Base-by-base conservation (phyloP, 495 filamentous ascomycete species). In the Oleoguttula mirabilis region DNA sequence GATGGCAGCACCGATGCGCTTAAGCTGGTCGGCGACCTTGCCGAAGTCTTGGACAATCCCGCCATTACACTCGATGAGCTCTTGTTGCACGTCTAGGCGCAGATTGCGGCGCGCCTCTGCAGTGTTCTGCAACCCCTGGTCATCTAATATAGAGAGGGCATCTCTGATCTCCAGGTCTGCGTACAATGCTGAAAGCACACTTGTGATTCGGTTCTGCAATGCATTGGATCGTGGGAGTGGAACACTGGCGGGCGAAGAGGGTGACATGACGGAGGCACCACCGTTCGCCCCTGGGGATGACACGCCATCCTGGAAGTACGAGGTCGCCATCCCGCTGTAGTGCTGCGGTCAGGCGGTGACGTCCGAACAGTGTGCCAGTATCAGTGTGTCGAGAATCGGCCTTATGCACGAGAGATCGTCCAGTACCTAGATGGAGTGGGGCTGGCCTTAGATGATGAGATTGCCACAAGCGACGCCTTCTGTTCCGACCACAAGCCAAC, bases 41-140 rank as follows among this genome's bases (percentile, higher is more conserved):
- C 85, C 82, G 65, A 96, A 96, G 55, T 94, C 88, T 39, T 71
- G 66, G 36, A 99, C 77, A 43, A 99, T 84, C 43, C 86, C 79
- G 23, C 79, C 87, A 77, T 96, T 95, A 63, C 84, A 84, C 45
- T 88, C 76, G 33, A 95, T 84, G 23, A 95, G 82, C 59, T 96
- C 87, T 52, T 83, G 87, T 60, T 96, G 87, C 2, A 92, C 71
- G 61, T 94, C 82, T 1, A 93, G 62, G 22, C 86, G 74, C 10
- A 96, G 62, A 49, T 81, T 78, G 22, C 90, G 75, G 10, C 90
- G 71, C 15, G 80, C 80, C 47, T 92, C 84, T 6, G 80, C 66
- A 6, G 74, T 86, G 55, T 95, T 95, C 30, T 74, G 66, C 11
- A 85, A 59, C 1, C 73, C 73, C 17, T 79, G 67, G 22, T 75